A percentile compares a stretch with the other conserved stretches of the same genome.
phyloP scores from a whole-genome alignment of 306 rosid genomes.

The Echinosophora koreensis region DNA sequence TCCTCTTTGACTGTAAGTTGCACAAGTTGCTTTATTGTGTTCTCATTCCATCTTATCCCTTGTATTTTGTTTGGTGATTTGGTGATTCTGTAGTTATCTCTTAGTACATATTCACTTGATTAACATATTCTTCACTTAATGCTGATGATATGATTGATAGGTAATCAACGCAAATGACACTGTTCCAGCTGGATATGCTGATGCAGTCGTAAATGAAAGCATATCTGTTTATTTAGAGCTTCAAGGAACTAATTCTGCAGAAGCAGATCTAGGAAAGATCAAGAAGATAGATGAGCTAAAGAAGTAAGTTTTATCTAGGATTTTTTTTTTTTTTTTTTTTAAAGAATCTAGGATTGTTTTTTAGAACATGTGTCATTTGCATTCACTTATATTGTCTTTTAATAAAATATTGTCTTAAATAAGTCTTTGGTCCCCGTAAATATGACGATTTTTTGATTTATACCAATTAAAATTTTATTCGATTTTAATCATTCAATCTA shows the following conservation, averaged over 20 bases:
- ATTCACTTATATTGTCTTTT: background rate
- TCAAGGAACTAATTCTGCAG: slow-evolving; percentile 51
- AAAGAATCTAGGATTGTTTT: slow-evolving; percentile 9
- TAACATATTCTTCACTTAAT: slow-evolving; percentile 12
- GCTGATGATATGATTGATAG: slow-evolving; percentile 47
- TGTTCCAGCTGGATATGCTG: slow-evolving; percentile 52
- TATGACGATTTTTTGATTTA: no score
- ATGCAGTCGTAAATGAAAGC: slow-evolving; percentile 53
- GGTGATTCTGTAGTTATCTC: background rate
- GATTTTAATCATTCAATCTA: no score
- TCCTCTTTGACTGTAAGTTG: slow-evolving; percentile 71
- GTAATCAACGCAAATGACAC: slow-evolving; percentile 47
- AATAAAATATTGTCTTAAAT: no score
- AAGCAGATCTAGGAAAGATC: slow-evolving; percentile 52
- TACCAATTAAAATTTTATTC: no score
- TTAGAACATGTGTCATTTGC: slow-evolving; percentile 20
- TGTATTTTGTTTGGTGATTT: background rate
- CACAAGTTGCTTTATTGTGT: slow-evolving; percentile 20
- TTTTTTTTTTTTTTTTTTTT: no score
- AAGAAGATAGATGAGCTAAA: slow-evolving; percentile 60
- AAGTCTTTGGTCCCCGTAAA: no score
- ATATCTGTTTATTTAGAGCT: slow-evolving; percentile 62
- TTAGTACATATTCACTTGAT: background rate
- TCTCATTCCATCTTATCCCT: slow-evolving; percentile 26
- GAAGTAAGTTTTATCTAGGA: slow-evolving; percentile 46